Evolutionary conservation across 169 alveolate genomes (phyloP).

Genomic region (Plasmodium malariae): DNA sequence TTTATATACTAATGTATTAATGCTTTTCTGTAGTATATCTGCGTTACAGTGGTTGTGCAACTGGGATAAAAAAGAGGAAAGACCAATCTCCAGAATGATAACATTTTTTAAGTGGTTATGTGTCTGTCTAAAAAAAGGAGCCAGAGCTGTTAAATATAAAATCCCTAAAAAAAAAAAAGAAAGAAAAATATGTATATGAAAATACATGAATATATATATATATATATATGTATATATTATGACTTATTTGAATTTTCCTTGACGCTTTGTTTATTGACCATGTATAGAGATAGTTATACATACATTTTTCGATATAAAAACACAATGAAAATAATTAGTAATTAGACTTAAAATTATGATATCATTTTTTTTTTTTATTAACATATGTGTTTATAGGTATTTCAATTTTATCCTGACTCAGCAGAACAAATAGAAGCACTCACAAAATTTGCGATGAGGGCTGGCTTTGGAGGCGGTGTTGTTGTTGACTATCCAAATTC

Average conservation of each 20-base stretch:
- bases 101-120: conserved; percentile 93
- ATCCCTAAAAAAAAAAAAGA: conserved; percentile 53
- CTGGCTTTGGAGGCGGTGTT: conserved; percentile 96
- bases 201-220: not conserved
- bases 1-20: not conserved
- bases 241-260: too few species aligned
- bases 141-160: conserved; percentile 87
- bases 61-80: conserved; percentile 93
- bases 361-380: too few species aligned
- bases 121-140: conserved; percentile 90
- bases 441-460: conserved; percentile 94
- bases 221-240: not conserved
- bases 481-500: conserved; percentile 97
- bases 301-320: too few species aligned
- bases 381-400: conserved; percentile 79
- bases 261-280: too few species aligned
- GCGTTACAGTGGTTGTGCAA: conserved; percentile 97
- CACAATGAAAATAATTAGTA: too few species aligned
- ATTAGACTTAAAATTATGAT: too few species aligned
- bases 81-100: conserved; percentile 92
- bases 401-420: conserved; percentile 97
- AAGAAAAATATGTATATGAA: not conserved
- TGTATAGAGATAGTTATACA: too few species aligned
- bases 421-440: conserved; percentile 95
- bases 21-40: conserved; percentile 87